Evolutionary conservation across 2,329 filamentous ascomycete species (phyloP).

Genomic region (Fusarium pseudoanthophilum): DNA sequence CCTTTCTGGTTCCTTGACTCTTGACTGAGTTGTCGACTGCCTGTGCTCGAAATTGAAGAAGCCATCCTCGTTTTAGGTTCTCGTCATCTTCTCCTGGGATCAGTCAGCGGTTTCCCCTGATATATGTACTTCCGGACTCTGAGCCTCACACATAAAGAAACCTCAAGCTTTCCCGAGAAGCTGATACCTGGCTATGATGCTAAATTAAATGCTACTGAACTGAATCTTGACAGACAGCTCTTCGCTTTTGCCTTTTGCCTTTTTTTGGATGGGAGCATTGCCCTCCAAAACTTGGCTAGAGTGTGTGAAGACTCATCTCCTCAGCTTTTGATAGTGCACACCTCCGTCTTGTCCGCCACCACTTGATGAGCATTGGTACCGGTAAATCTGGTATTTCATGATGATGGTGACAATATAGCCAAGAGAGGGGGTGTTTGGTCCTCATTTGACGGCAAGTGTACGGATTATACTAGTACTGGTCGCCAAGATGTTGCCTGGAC

Average conservation of each 20-base stretch:
- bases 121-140: background rate
- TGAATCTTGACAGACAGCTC: slow-evolving; percentile 12
- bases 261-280: slow-evolving; percentile 31
- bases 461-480: background rate
- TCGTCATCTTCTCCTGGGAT: slow-evolving; percentile 6
- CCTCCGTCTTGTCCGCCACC: slow-evolving; percentile 40
- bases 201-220: background rate
- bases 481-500: background rate
- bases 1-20: slow-evolving; percentile 22
- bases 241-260: slow-evolving; percentile 24
- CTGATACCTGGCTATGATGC: background rate
- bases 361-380: slow-evolving; percentile 20
- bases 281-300: slow-evolving; percentile 34
- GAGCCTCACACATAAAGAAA: background rate
- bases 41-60: slow-evolving; percentile 23
- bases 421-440: background rate
- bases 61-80: slow-evolving; percentile 24
- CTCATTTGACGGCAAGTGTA: background rate
- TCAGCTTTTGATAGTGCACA: slow-evolving; percentile 33
- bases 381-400: slow-evolving; percentile 18
- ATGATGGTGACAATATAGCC: slow-evolving; percentile 17
- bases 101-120: background rate
- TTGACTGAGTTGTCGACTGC: slow-evolving; percentile 25
- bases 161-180: slow-evolving; percentile 1
- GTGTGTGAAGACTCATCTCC: slow-evolving; percentile 41